Evolutionary conservation across 306 rosid genomes (phyloP), one percentile per base, ranked within the genome.

Genomic region (Vachellia pachyceras): DNA sequence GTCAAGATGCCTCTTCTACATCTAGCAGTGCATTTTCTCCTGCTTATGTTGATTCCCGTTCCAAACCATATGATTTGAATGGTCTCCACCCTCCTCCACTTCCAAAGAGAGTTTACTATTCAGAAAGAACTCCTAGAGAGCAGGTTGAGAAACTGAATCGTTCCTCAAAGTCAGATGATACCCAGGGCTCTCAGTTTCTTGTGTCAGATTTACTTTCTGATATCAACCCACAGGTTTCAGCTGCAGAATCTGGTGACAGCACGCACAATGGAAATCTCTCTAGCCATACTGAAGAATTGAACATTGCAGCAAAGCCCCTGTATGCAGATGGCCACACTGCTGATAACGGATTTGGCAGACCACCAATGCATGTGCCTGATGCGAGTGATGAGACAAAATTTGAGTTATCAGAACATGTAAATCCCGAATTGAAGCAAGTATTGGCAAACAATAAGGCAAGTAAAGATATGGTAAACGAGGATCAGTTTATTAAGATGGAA

Each of bases 51-150:
- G 89, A 86, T 22, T 75, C 84, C 75, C 86, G 82, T 49, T 72
- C 94, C 71, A 84, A 54, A 50, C 84, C 73, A 13, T 63, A 67
- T 46, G 85, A 86, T 73, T 81, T 85, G 72, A 85, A 75, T 84
- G 79, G 73, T 40, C 77, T 72, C 46, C 88, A 89, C 57, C 88
- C 86, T 17, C 79, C 90, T 67, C 60, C 83, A 49, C 78, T 82
- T 88, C 84, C 91, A 65, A 89, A 77, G 73, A 88, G 88, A 46
- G 81, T 85, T 47, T 89, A 81, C 83, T 82, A 82, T 69, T 89
- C 93, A 10, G 93, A 89, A 82, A 74, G 85, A 41, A 72, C 88
- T 83, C 91, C 91, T 46, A 86, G 89, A 82, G 93, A 87, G 86
- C 93, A 73, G 63, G 86, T 86, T 52, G 93, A 84, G 65, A 80